These are phyloP conservation scores for Iris macrosiphon DNA, from an alignment of 106 monocot genomes.

Conservation along the genomic window DNA sequence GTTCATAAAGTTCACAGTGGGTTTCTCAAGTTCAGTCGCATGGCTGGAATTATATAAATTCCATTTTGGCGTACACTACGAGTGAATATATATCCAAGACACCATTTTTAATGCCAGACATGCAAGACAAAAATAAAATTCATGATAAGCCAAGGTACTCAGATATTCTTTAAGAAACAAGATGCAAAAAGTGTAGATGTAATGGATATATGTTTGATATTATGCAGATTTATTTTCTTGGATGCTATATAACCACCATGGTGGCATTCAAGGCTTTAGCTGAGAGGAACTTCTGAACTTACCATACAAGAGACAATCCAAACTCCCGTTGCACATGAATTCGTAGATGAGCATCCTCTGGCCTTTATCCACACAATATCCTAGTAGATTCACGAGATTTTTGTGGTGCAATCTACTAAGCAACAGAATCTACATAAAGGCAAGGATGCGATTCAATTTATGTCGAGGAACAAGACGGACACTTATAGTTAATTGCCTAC, in stretches of 20 bases:
- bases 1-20: too few relatives aligned
- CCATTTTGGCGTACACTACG: too few relatives aligned
- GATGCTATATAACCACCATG: too few relatives aligned
- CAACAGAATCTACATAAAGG: slow-evolving; percentile 57
- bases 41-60: too few relatives aligned
- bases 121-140: too few relatives aligned
- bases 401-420: slow-evolving; percentile 89
- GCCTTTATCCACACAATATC: slow-evolving; percentile 91
- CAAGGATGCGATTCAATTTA: too few relatives aligned
- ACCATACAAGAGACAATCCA: slow-evolving; percentile 83
- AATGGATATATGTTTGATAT: not conserved
- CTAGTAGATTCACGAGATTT: slow-evolving; percentile 96
- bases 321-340: slow-evolving; percentile 96
- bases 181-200: not conserved
- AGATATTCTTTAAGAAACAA: too few relatives aligned
- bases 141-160: too few relatives aligned
- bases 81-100: too few relatives aligned
- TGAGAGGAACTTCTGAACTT: slow-evolving; percentile 13
- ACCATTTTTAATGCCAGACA: too few relatives aligned
- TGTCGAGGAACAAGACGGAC: not conserved
- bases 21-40: too few relatives aligned
- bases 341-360: slow-evolving; percentile 84
- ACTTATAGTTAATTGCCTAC: too few relatives aligned
- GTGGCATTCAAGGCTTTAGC: not conserved
- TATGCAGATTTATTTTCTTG: not conserved